Evolutionary conservation across 805 yeast species (phyloP).

Genomic region (Wickerhamomyces ciferrii): DNA sequence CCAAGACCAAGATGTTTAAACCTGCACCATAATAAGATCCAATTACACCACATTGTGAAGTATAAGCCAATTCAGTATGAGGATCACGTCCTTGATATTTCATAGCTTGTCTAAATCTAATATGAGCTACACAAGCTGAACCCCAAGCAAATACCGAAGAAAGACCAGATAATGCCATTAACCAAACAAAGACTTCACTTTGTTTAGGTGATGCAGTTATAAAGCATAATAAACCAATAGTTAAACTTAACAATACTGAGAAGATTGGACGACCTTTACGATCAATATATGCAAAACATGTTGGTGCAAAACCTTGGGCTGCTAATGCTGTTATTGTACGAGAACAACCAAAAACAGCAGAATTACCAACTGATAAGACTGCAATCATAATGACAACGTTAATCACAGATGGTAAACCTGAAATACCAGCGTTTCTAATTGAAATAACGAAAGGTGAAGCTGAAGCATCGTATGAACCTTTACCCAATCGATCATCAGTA

Average conservation of each 20-base stretch:
- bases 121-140: constrained; percentile 43
- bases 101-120: constrained; percentile 50
- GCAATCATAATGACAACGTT: constrained; percentile 45
- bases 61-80: constrained; percentile 37
- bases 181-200: constrained; percentile 51
- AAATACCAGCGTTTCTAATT: constrained; percentile 47
- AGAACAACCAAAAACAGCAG: constrained; percentile 25
- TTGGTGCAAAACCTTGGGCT: constrained; percentile 51
- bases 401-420: constrained; percentile 50
- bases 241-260: constrained; percentile 42
- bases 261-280: constrained; percentile 49
- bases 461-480: constrained; percentile 34
- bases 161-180: constrained; percentile 49
- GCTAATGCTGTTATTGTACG: constrained; percentile 46
- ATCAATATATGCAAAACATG: constrained; percentile 39
- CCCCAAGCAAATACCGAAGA: constrained; percentile 54
- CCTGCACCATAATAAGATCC: constrained; percentile 41
- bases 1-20: constrained; percentile 37
- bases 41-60: constrained; percentile 35
- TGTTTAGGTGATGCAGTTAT: constrained; percentile 50
- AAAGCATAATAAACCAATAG: constrained; percentile 52
- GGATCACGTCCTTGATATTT: constrained; percentile 37
- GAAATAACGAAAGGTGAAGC: constrained; percentile 64
- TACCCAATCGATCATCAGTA: constrained; percentile 29
- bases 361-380: not conserved